Evolutionary conservation across 495 filamentous ascomycete genomes (phyloP).

Genomic region (Schizothecium vesticola): DNA sequence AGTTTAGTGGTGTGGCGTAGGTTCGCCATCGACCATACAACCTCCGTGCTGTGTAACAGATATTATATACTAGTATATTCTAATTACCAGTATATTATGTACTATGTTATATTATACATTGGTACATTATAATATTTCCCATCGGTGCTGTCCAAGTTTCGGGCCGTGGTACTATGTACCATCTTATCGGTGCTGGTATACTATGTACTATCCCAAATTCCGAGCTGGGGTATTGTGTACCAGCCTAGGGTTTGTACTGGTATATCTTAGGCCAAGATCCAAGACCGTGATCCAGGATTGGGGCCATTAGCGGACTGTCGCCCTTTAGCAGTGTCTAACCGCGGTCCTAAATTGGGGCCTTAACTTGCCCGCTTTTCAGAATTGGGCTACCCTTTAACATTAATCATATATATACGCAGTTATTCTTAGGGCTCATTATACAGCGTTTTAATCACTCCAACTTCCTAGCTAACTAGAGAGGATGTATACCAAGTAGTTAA

Average conservation of each 20-base stretch:
- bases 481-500: not conserved
- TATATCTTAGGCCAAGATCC: not conserved
- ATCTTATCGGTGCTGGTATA: no score
- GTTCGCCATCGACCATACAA: no score
- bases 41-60: no score
- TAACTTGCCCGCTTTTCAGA: not conserved
- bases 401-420: not conserved
- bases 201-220: slow-evolving; percentile 1
- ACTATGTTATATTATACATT: no score
- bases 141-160: no score
- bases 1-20: no score
- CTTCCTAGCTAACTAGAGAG: slow-evolving; percentile 1
- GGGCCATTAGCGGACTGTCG: not conserved
- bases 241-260: not conserved
- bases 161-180: no score
- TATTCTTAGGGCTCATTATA: slow-evolving; percentile 1
- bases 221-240: slow-evolving; percentile 1
- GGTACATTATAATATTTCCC: no score
- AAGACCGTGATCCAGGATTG: not conserved
- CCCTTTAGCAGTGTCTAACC: not conserved
- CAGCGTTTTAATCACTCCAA: slow-evolving; percentile 1
- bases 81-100: no score
- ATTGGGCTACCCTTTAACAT: not conserved
- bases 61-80: slow-evolving; percentile 6
- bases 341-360: not conserved